Base-by-base conservation (phyloP, 2,329 filamentous ascomycete species). In the Microdochium paspali region DNA sequence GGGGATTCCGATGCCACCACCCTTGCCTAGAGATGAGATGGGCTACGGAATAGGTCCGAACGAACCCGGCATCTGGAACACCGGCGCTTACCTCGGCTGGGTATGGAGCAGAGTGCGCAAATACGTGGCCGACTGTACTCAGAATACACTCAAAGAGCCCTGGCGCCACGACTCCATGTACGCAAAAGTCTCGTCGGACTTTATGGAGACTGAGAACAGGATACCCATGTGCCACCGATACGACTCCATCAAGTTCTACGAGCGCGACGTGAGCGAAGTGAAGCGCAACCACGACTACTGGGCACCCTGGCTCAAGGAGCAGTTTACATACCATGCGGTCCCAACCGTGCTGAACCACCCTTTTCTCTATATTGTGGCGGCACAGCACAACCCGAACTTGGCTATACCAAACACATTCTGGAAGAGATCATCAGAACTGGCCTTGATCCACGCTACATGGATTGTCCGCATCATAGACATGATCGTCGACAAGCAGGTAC, bases 351-450 rank as follows among this genome's bases (percentile, higher is more conserved):
- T 77, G 30, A 76, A 77, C 52, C 73, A 77, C 47, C 73, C 73
- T 0, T 76, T 77, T 50, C 62, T 77, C 7, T 76, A 76, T 54
- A 74, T 75, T 13, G 65, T 74, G 12, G 71, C 70, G 2, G 71
- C 73, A 1, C 72, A 75, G 51, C 68, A 74, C 57, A 76, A 75
- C 45, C 65, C 68, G 3, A 75, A 76, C 44, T 56, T 76, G 24
- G 69, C 69, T 0, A 75, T 76, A 5, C 73, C 73, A 0, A 77
- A 77, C 47, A 73, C 71, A 0, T 77, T 77, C 48, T 77, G 74
- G 74, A 63, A 71, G 35, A 58, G 71, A 3, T 76, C 72, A 0
- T 75, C 71, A 0, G 74, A 77, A 52, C 56, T 74, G 12, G 74
- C 73, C 0, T 56, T 77, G 1, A 58, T 76, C 2, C 74, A 77